Evolutionary conservation across 2,329 filamentous ascomycete genomes (phyloP), one percentile per base, ranked within the genome.

Genomic region (Aureobasidium sp.): DNA sequence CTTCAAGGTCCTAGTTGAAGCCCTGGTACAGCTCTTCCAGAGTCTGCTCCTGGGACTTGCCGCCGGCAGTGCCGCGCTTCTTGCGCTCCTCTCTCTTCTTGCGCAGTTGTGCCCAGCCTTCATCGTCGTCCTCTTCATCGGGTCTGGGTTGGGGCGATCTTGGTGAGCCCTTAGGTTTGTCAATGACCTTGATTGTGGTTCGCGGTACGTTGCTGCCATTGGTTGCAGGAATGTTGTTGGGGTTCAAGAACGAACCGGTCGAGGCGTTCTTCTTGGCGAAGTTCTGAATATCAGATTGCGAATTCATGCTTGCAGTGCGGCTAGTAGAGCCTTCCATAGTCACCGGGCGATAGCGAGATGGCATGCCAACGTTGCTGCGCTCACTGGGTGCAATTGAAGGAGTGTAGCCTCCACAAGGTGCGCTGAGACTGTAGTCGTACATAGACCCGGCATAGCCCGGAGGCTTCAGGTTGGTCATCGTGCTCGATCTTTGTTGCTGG

Each of bases 301-400:
- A 70, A n/a, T 69, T 71, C 68, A 73, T 69, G 67, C 70, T 73
- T 40, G 71, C 68, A 12, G 79, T 60, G 81, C 78, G 45, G 31
- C 62, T 63, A 24, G 54, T 53, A 17, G 56, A 58, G 9, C 58
- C 59, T 49, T 66, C 59, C 56, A 64, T 54, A 19, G 88, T 87
- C 0, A 97, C 93, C 1, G 94, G 91, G 49, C 94, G 85, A 76
- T 99, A 99, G 48, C 94, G 86, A 35, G 90, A 87, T 9, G 94
- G 91, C 58, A 96, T 82, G 17, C 94, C 94, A 64, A 97, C 79
- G 72, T 95, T 97, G 79, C 92, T 97, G 64, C 94, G 88, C 77
- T 97, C 94, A 5, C 91, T 96, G 1, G 94, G 94, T 2, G 94
- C 93, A 67, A 99, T 96, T 0, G 93, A 97, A 0, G 91, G 86